Conservation (phyloP, 164 flowering plant species). For the Chimonanthus salicifolius region DNA sequence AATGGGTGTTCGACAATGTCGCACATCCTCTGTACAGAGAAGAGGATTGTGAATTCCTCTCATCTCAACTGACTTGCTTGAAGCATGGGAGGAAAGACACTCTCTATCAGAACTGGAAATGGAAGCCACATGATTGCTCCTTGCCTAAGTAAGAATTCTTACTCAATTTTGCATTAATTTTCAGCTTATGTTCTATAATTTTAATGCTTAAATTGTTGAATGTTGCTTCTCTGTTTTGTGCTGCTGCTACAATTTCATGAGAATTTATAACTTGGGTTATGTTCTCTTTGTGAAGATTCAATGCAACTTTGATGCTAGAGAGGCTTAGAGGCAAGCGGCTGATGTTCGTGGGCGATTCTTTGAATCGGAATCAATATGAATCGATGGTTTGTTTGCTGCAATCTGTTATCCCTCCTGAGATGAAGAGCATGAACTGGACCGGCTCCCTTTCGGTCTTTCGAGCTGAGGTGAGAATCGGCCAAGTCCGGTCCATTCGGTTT, state of each 20-base stretch:
- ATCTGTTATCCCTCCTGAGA: conserved; percentile 61
- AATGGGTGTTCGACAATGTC: conserved; percentile 74
- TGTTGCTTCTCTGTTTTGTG: background rate
- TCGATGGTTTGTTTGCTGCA: conserved; percentile 93
- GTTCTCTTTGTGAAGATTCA: conserved; percentile 44
- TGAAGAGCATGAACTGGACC: conserved; percentile 73
- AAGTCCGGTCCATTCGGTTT: too few species aligned
- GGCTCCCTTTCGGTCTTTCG: conserved; percentile 77
- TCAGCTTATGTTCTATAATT: too few species aligned
- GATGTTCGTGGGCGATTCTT: conserved; percentile 97
- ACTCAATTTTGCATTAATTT: too few species aligned
- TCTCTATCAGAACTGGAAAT: conserved; percentile 82
- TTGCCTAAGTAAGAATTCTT: conserved; percentile 15
- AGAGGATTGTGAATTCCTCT: conserved; percentile 80
- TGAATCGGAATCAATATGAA: conserved; percentile 95
- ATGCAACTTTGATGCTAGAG: conserved; percentile 78
- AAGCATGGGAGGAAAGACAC: conserved; percentile 83
- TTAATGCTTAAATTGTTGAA: background rate
- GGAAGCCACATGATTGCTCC: conserved; percentile 86
- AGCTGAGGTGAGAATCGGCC: conserved; percentile 56
- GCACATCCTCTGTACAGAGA: conserved; percentile 74
- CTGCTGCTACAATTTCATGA: too few species aligned
- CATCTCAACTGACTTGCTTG: conserved; percentile 85
- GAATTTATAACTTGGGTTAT: background rate
- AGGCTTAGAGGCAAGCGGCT: conserved; percentile 88